Evolutionary conservation across 2,329 filamentous ascomycete species (phyloP), one percentile per base, ranked within the genome.

Genomic region (Arthrobotrys pseudoclavata): DNA sequence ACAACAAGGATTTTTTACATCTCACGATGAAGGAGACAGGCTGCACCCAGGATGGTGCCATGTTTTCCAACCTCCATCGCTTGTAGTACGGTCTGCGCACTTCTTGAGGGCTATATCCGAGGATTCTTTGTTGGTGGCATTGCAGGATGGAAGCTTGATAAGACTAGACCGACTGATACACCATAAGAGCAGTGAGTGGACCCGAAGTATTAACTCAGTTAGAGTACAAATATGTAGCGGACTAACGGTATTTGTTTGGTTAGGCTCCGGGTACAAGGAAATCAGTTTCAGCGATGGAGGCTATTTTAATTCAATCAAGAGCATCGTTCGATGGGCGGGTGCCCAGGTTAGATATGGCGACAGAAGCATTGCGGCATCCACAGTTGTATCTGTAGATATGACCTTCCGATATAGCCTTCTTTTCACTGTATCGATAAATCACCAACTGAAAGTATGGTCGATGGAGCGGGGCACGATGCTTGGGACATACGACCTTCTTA

Each of bases 381-480:
- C 80, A 3, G 80, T 81, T 18, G 80, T 81, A 50, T 81, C 81
- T 24, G 79, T 78, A 9, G 79, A 79, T 18, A 72, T 81, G 50
- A 84, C 85, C 26, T 84, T 84, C 55, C 83, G 84, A 40, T 70
- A 81, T 29, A 64, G 80, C 7, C 79, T 81, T 53, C 77, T 90
- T 9, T 92, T 97, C 81, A 94, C 94, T 0, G 89, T 97, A 60
- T 96, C 92, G 79, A 86, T 99, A 76, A 94, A 99, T 81, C 94
- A 99, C 83, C 91, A 90, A 10, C 85, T 99, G 82, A 91, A 94
- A 81, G 90, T 96, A 45, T 98, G 96, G 95, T 96, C 97, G 82
- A 86, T 95, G 34, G 86, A 89, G n/a, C 92, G 89, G 45, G 94
- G 94, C 55, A 92, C 91, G 82, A 88, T 96, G 68, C 88, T 92